These are phyloP conservation scores for Kwoniella newhampshirensis DNA, from an alignment of 768 basidiomycete genomes.

Conservation along the genomic window DNA sequence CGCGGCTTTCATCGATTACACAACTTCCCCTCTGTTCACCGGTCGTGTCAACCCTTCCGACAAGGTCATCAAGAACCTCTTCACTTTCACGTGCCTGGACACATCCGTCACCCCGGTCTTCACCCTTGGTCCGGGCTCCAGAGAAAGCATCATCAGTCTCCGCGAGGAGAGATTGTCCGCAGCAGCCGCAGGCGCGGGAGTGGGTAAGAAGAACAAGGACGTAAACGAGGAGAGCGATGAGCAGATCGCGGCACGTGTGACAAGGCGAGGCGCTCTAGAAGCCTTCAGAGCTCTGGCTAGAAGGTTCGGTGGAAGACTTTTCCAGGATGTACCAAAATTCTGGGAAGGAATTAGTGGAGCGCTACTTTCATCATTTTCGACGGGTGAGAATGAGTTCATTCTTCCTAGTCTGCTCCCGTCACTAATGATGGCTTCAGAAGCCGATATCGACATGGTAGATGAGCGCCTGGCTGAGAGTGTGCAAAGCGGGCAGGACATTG, in stretches of 20 bases:
- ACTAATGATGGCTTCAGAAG: slow-evolving; percentile 1
- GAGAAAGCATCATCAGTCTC: slow-evolving; percentile 76
- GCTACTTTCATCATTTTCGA: slow-evolving; percentile 57
- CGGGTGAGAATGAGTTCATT: slow-evolving; percentile 1
- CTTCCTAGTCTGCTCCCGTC: background rate
- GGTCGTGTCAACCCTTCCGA: slow-evolving; percentile 80
- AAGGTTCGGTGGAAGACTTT: slow-evolving; percentile 69
- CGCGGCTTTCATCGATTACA: slow-evolving; percentile 83
- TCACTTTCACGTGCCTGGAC: slow-evolving; percentile 94
- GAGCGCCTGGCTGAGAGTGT: slow-evolving; percentile 8
- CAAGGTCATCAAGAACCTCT: slow-evolving; percentile 95
- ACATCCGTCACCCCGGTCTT: slow-evolving; percentile 86
- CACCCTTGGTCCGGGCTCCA: slow-evolving; percentile 55
- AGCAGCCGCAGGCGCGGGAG: slow-evolving; percentile 47
- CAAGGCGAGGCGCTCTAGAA: slow-evolving; percentile 78
- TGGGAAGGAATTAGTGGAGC: slow-evolving; percentile 90
- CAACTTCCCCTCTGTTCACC: slow-evolving; percentile 60
- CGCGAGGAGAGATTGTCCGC: slow-evolving; percentile 38
- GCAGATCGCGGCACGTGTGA: slow-evolving; percentile 65
- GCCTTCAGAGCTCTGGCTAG: slow-evolving; percentile 77
- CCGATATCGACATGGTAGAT: slow-evolving; percentile 9
- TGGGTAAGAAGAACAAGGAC: slow-evolving; percentile 19
- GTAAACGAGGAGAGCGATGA: slow-evolving; percentile 57
- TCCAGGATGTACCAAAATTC: slow-evolving; percentile 84
- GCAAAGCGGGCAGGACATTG: slow-evolving; percentile 55